Conservation (phyloP, 192 early-diverging fungal genomes). For the Jimgerdemannia flammicorona region DNA sequence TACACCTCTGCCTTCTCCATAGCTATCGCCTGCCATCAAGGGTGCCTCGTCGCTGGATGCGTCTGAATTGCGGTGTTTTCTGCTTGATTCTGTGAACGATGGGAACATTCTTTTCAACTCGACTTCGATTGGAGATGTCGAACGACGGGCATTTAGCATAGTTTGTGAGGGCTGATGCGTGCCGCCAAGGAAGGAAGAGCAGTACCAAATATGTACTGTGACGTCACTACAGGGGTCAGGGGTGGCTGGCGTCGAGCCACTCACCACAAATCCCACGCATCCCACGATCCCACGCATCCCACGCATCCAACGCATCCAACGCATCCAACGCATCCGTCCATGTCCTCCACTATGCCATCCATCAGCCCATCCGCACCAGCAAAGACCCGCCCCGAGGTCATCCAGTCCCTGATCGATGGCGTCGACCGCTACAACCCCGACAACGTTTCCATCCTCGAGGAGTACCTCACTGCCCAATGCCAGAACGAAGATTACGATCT, state of each 20-base stretch:
- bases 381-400: slow-evolving; percentile 63
- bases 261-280: neutral
- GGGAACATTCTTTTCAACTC: neutral
- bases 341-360: neutral
- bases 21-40: neutral
- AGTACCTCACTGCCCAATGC: slow-evolving; percentile 78
- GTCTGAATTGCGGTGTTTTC: neutral
- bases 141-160: neutral
- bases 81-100: neutral
- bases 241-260: no score
- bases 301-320: neutral
- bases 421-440: slow-evolving; percentile 91
- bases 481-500: slow-evolving; percentile 79
- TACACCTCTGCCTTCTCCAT: neutral
- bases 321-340: neutral
- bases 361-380: neutral
- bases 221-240: neutral
- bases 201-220: neutral
- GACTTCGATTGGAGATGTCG: neutral
- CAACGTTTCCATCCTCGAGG: slow-evolving; percentile 79
- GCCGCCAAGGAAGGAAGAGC: neutral
- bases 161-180: neutral
- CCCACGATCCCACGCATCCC: neutral
- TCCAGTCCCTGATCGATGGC: slow-evolving; percentile 70
- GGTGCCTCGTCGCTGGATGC: neutral